Base-by-base conservation (phyloP, 768 basidiomycete genomes). In the Suillus cothurnatus region DNA sequence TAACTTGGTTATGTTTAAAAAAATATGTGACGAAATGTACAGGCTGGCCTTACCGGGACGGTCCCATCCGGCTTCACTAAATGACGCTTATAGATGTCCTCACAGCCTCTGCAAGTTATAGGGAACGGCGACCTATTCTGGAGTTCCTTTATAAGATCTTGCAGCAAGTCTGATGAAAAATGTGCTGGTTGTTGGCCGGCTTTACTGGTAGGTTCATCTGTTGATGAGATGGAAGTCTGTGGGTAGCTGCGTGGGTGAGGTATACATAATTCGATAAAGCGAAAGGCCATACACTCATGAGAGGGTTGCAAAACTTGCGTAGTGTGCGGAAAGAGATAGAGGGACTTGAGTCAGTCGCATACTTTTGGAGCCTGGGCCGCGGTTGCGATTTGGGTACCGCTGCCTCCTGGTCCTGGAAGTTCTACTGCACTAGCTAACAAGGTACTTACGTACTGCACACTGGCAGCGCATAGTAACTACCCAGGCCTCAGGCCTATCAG, bases 71-170 rank as follows among this genome's bases (percentile, higher is more conserved):
- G 41, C 21, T 26, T 59, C 41, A 36, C 56, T 23, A 57, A 36
- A 17, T 23, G 6, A 64, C 63, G 60, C 47, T 36, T 64, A 43
- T 56, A 47, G 28, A 64, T 64, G 39, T 64, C 63, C 3, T 56
- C 57, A n/a, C 17, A 64, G 3, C 56, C 63, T 45, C 63, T 56
- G 15, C 34, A 36, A 15, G 34, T 23, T 15, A 36, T 14, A 15
- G 55, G 34, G 17, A 14, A 23, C 6, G 12, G 7, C 12, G n/a
- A 23, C 1, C 34, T 57, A 4, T 8, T 14, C n/a, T 57, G 55
- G 7, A 57, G 55, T 23, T 57, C 34, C 15, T 36, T 34, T n/a
- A 34, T 36, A 23, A 57, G 34, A 57, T 57, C 55, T 56, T 56
- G 32, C 34, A 56, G 34, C 34, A n/a, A 34, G n/a, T 14, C 34